These are phyloP conservation scores for Sclerotinia spermophila DNA, from an alignment of 2,329 filamentous ascomycete genomes.

Conservation along the genomic window DNA sequence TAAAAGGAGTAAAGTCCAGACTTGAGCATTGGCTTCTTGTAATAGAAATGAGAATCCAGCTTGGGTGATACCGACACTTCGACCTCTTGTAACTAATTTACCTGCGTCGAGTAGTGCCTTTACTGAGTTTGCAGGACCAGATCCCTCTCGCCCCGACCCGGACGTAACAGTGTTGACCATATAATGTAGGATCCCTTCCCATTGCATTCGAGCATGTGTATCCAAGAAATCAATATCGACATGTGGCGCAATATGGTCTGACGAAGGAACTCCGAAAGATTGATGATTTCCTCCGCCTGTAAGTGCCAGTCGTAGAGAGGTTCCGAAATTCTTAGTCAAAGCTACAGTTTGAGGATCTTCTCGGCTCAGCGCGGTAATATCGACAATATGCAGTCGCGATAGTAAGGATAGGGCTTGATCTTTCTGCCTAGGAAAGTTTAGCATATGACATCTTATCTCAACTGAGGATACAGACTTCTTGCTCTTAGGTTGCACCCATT, in stretches of 20 bases:
- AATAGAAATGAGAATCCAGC: conserved; percentile 91
- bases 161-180: conserved; percentile 75
- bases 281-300: conserved; percentile 81
- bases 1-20: conserved; percentile 91
- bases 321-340: conserved; percentile 77
- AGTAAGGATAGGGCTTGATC: conserved; percentile 81
- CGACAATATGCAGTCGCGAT: conserved; percentile 80
- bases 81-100: conserved; percentile 66
- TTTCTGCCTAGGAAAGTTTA: conserved; percentile 55
- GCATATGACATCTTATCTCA: conserved; percentile 14
- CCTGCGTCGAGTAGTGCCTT: conserved; percentile 80
- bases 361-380: conserved; percentile 57
- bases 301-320: conserved; percentile 78
- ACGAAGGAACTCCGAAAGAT: conserved; percentile 86
- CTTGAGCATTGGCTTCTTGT: conserved; percentile 92
- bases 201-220: conserved; percentile 79
- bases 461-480: conserved; percentile 44
- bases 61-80: conserved; percentile 74
- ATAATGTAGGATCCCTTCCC: conserved; percentile 95
- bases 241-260: conserved; percentile 55
- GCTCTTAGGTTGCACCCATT: conserved; percentile 73
- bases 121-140: conserved; percentile 69
- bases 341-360: conserved; percentile 67
- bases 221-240: conserved; percentile 74
- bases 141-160: conserved; percentile 45